A percentile compares a stretch with the other conserved stretches of the same genome.
These are phyloP conservation scores for Claviceps cyperi DNA, from an alignment of 2,329 filamentous ascomycete species.

Conservation along the genomic window DNA sequence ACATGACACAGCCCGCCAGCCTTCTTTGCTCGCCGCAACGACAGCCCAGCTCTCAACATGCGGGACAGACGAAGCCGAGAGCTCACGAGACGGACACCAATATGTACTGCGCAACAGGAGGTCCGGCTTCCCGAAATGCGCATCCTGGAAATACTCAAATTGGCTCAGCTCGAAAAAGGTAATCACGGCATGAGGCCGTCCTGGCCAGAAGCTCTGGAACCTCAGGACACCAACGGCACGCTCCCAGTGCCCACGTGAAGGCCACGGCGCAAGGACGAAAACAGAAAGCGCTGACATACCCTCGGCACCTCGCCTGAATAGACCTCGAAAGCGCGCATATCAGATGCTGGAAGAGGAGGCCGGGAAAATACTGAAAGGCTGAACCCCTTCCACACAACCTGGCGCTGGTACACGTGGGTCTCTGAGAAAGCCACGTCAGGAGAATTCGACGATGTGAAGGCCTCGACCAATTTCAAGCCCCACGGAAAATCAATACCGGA, in stretches of 20 bases:
- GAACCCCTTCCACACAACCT: neutral
- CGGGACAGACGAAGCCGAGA: neutral
- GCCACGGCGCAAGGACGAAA: neutral
- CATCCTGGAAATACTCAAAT: neutral
- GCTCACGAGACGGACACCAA: neutral
- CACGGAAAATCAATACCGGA: neutral
- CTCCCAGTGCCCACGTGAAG: no score
- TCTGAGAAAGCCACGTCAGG: neutral
- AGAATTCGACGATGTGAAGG: neutral
- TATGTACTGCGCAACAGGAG: neutral
- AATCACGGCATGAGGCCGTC: neutral
- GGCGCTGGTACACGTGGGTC: neutral
- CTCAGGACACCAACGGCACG: neutral
- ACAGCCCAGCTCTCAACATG: neutral
- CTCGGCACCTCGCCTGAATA: neutral
- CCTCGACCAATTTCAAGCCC: neutral
- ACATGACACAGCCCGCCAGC: neutral
- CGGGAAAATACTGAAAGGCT: neutral
- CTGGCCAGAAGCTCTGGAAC: neutral
- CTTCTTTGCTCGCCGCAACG: no score
- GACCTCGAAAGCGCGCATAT: neutral
- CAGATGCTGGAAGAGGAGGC: constrained; percentile 1
- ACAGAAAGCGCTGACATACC: neutral
- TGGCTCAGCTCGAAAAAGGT: neutral
- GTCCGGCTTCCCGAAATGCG: neutral